Percentiles rank a stretch among this genome's conserved stretches.
Conservation (phyloP, 495 filamentous ascomycete genomes). For the Cairneyella variabilis region DNA sequence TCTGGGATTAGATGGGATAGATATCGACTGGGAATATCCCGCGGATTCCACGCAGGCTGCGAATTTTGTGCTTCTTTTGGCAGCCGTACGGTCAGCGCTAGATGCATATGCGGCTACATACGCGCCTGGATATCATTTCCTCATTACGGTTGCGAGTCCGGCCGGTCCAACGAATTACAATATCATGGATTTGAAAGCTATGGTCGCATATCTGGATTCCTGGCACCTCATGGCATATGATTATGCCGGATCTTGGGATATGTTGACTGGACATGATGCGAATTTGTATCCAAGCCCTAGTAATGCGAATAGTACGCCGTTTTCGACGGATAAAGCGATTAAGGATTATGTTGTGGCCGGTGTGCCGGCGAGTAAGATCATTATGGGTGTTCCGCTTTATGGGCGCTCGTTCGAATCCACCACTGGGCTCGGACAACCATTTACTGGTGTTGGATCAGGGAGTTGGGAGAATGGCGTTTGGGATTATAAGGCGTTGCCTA, state of each 20-base stretch:
- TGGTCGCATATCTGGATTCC: conserved; percentile 76
- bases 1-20: conserved; percentile 54
- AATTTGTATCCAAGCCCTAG: conserved; percentile 58
- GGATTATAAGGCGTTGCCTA: conserved; percentile 67
- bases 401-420: conserved; percentile 77
- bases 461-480: conserved; percentile 73
- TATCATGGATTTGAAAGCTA: conserved; percentile 59
- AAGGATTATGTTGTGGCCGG: conserved; percentile 61
- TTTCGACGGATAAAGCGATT: conserved; percentile 67
- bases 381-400: conserved; percentile 82
- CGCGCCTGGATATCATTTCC: conserved; percentile 52
- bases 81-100: conserved; percentile 59
- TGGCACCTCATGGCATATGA: conserved; percentile 87
- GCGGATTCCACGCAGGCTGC: conserved; percentile 54
- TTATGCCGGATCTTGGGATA: conserved; percentile 69
- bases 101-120: conserved; percentile 55
- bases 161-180: conserved; percentile 63
- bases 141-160: conserved; percentile 70
- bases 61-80: conserved; percentile 68
- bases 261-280: conserved; percentile 67
- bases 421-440: conserved; percentile 63
- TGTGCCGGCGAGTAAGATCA: conserved; percentile 63
- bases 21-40: conserved; percentile 68
- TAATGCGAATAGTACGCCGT: conserved; percentile 57
- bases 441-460: conserved; percentile 61